These are phyloP conservation scores for Gentiana straminea DNA, from an alignment of 257 asterid genomes.

Conservation along the genomic window DNA sequence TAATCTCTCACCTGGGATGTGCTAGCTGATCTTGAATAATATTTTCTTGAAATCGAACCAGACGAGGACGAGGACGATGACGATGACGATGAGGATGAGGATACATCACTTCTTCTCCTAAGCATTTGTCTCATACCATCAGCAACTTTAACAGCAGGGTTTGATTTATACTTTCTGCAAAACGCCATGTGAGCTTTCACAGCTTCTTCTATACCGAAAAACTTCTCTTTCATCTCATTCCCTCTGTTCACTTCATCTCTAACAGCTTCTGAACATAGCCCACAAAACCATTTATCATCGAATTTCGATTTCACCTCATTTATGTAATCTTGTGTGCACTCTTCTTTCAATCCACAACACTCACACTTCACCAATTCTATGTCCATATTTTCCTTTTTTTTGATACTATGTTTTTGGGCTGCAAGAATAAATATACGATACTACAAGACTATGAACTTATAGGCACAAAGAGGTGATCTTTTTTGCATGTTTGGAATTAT, in stretches of 20 bases:
- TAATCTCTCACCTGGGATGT: slow-evolving; percentile 50
- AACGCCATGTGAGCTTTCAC: slow-evolving; percentile 80
- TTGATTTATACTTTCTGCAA: slow-evolving; percentile 56
- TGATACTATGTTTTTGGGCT: too few relatives aligned
- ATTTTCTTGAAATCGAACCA: slow-evolving; percentile 14
- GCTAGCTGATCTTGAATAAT: slow-evolving; percentile 45
- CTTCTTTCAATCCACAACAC: slow-evolving; percentile 89
- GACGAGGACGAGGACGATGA: slow-evolving; percentile 9
- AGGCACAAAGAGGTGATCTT: too few relatives aligned
- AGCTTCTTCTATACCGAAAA: slow-evolving; percentile 48
- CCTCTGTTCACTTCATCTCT: slow-evolving; percentile 62
- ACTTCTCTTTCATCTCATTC: slow-evolving; percentile 10
- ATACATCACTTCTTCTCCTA: slow-evolving; percentile 41
- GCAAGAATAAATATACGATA: too few relatives aligned
- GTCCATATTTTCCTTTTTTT: slow-evolving; percentile 35
- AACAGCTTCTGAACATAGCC: slow-evolving; percentile 81
- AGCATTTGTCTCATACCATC: slow-evolving; percentile 91
- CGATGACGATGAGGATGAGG: slow-evolving; percentile 13
- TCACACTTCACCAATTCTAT: slow-evolving; percentile 74
- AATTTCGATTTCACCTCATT: slow-evolving; percentile 50
- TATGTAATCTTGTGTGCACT: slow-evolving; percentile 78
- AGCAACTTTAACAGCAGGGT: slow-evolving; percentile 74
- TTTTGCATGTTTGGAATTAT: too few relatives aligned
- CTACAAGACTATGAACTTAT: too few relatives aligned
- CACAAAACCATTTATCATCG: slow-evolving; percentile 88